Percentiles rank a stretch among this genome's conserved stretches.
These are phyloP conservation scores for Lepidopterella palustris DNA, from an alignment of 495 filamentous ascomycete genomes.

Conservation along the genomic window DNA sequence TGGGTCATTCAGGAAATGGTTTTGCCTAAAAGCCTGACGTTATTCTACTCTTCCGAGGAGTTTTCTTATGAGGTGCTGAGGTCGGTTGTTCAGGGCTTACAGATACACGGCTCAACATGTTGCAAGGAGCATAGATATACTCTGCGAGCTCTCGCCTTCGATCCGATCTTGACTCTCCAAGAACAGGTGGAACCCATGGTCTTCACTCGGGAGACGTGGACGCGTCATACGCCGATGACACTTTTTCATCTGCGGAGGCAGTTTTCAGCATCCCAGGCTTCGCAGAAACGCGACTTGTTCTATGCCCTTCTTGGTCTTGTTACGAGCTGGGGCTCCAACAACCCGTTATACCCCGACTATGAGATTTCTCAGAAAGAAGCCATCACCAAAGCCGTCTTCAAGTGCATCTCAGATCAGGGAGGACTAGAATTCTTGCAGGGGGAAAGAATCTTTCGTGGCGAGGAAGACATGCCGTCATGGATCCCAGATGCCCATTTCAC, in stretches of 20 bases:
- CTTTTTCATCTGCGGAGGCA: neutral
- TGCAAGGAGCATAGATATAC: neutral
- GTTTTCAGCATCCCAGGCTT: neutral
- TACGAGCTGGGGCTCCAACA: neutral
- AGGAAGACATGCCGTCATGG: neutral
- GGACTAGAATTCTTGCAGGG: neutral
- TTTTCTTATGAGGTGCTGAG: neutral
- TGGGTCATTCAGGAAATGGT: neutral
- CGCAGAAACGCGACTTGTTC: neutral
- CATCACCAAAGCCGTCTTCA: neutral
- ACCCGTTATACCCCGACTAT: neutral
- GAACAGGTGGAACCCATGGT: neutral
- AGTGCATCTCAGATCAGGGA: neutral
- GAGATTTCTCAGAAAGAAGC: neutral
- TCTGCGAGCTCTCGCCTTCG: neutral
- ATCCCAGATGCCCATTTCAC: neutral
- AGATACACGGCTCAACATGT: neutral
- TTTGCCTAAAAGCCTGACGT: neutral
- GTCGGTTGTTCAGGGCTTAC: neutral
- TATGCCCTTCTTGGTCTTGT: neutral
- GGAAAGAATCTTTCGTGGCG: neutral
- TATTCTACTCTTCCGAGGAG: neutral
- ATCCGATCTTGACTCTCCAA: neutral
- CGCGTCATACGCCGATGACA: neutral
- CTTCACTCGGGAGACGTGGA: neutral